Evolutionary conservation across 2,329 filamentous ascomycete species (phyloP), one percentile per base, ranked within the genome.

Genomic region (Nannizzia gypsea): DNA sequence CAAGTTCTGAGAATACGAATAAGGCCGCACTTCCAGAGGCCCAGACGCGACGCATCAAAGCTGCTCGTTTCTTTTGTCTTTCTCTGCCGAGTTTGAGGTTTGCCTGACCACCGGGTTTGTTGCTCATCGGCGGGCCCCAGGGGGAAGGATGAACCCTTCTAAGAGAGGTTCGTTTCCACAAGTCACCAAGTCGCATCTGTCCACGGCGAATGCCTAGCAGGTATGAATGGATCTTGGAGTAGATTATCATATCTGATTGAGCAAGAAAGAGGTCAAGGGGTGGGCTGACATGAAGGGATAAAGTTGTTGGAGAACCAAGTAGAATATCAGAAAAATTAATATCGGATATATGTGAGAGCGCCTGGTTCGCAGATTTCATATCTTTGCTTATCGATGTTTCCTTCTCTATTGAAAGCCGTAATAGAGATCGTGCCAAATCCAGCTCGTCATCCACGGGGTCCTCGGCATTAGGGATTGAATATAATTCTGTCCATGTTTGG

Each of bases 251-350:
- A 67, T 97, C 91, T 0, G 84, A 79, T 3, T 82, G 77, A 9
- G 88, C 84, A 28, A 97, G 82, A 67, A 97, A 95, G 31, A 99
- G 81, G 69, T 97, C 91, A 3, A 97, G 74, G 0, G 93, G 91
- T 6, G 95, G 83, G 42, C 86, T 83, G 64, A 96, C 79, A 60
- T 87, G 82, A 62, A 95, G 78, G 0, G 81, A 83, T 44, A 99
- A 78, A 2, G 78, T 76, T 3, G 86, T 87, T 0, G 90, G 85
- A 0, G 86, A 83, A 1, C 90, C 90, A 61, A 97, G 86, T 3
- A 97, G 79, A 0, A 96, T 77, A 65, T 92, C 90, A 58, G 84
- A 83, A 70, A 96, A 97, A 0, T 68, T 68, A 17, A 78, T 69
- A 15, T 69, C 70, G 3, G 76, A 73, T 2, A 81, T 72, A 11